Conservation (phyloP, 164 flowering plant species). For the Liquidambar formosana region DNA sequence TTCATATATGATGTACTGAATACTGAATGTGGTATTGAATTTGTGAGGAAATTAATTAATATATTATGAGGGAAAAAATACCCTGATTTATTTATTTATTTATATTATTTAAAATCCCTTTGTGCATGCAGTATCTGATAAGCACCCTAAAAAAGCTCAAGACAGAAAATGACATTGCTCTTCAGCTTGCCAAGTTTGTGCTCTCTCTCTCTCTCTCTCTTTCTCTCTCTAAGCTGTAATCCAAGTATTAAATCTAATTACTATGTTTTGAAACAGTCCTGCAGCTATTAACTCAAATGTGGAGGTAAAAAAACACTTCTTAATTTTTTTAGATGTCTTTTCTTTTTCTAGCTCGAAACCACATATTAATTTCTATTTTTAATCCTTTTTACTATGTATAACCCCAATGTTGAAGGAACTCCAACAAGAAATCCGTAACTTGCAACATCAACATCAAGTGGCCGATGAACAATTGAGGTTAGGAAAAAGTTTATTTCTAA, state of each 20-base stretch:
- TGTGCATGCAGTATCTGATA: slow-evolving; percentile 45
- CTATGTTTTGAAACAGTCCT: slow-evolving; percentile 28
- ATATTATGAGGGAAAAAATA: neutral
- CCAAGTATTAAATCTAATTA: neutral
- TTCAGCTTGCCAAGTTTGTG: slow-evolving; percentile 45
- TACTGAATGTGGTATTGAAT: too few species aligned
- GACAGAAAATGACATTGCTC: slow-evolving; percentile 48
- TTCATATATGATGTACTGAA: too few species aligned
- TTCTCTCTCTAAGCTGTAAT: neutral
- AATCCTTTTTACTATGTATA: too few species aligned
- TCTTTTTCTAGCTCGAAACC: too few species aligned
- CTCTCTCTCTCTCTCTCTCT: neutral
- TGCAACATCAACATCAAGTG: slow-evolving; percentile 41
- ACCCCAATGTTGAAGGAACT: slow-evolving; percentile 48
- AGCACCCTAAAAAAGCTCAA: slow-evolving; percentile 48
- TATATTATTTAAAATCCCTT: neutral
- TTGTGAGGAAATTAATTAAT: too few species aligned
- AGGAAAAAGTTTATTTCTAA: neutral
- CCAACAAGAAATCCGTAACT: slow-evolving; percentile 42
- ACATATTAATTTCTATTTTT: too few species aligned
- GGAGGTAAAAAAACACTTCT: slow-evolving; percentile 28
- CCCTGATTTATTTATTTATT: neutral
- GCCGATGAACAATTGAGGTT: slow-evolving; percentile 35
- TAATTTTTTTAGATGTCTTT: neutral
- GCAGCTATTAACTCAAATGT: slow-evolving; percentile 33